phyloP scores from a whole-genome alignment of 768 basidiomycete species.

The Dacryopinax spathularia region DNA sequence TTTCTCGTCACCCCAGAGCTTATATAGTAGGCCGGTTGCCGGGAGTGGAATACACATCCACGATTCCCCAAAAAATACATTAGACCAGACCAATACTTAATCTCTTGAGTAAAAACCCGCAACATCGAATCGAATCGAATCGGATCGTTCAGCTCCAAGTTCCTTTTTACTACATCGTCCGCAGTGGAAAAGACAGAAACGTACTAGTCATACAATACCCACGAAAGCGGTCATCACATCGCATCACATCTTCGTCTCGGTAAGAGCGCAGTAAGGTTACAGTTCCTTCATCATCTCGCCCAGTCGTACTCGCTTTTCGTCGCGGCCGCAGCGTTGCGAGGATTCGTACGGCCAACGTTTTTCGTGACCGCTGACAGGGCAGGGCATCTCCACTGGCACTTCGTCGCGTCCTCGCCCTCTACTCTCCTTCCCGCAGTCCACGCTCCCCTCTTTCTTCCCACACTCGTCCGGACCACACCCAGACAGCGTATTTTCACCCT shows the following conservation, averaged over 20 bases:
- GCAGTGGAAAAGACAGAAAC: too few species aligned
- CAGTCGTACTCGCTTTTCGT: too few species aligned
- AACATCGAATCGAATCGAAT: background rate
- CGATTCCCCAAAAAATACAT: background rate
- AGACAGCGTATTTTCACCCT: background rate
- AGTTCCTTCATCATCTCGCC: too few species aligned
- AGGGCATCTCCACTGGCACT: background rate
- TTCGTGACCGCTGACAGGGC: background rate
- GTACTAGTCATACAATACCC: background rate
- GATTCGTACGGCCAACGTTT: too few species aligned
- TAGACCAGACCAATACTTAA: background rate
- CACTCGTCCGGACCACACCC: too few species aligned
- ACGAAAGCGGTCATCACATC: background rate
- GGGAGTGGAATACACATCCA: too few species aligned
- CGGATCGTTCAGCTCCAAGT: too few species aligned
- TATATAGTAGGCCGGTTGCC: too few species aligned
- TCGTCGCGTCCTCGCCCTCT: background rate
- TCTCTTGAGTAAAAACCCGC: background rate
- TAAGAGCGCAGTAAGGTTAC: background rate
- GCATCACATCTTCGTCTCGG: too few species aligned
- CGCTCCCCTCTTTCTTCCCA: too few species aligned
- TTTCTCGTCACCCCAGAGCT: too few species aligned
- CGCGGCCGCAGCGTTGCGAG: background rate
- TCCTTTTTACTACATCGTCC: conserved; percentile 1
- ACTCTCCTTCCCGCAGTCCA: too few species aligned